These are phyloP conservation scores for Claviceps digitariae DNA, from an alignment of 2,329 filamentous ascomycete genomes.

Conservation along the genomic window DNA sequence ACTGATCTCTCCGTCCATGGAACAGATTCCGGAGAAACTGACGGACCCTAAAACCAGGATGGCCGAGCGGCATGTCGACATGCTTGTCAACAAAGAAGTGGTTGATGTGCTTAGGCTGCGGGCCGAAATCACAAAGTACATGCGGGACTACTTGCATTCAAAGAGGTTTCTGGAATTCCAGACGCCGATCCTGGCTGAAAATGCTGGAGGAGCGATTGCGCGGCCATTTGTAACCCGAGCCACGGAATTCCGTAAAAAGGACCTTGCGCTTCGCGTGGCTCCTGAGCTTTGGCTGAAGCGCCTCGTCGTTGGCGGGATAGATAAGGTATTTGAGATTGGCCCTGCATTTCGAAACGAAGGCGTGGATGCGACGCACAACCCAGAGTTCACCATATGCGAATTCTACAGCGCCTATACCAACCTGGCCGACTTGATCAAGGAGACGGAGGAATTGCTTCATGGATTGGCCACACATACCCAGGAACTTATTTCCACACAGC, in stretches of 20 bases:
- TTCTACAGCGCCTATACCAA: constrained; percentile 84
- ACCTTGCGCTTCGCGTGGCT: constrained; percentile 72
- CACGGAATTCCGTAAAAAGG: constrained; percentile 58
- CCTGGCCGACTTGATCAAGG: constrained; percentile 57
- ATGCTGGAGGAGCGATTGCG: constrained; percentile 77
- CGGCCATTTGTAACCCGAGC: constrained; percentile 73
- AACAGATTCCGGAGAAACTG: constrained; percentile 60
- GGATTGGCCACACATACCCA: constrained; percentile 41
- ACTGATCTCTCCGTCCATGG: constrained; percentile 64
- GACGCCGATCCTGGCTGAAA: constrained; percentile 73
- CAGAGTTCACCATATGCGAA: constrained; percentile 94
- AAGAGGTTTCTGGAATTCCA: constrained; percentile 73
- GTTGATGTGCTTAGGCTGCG: constrained; percentile 61
- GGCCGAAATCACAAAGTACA: constrained; percentile 56
- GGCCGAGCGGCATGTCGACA: constrained; percentile 71
- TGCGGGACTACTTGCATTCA: constrained; percentile 61
- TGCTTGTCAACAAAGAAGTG: constrained; percentile 59
- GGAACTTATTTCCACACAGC: constrained; percentile 28
- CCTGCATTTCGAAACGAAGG: constrained; percentile 89
- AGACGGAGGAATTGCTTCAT: constrained; percentile 59
- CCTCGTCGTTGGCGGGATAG: constrained; percentile 75
- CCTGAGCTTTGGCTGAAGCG: constrained; percentile 94
- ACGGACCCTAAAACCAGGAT: constrained; percentile 59
- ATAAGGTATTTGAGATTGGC: constrained; percentile 85
- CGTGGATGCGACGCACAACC: constrained; percentile 83